phyloP scores from a whole-genome alignment of 2,329 filamentous ascomycete species.

The Claviceps digitariae region DNA sequence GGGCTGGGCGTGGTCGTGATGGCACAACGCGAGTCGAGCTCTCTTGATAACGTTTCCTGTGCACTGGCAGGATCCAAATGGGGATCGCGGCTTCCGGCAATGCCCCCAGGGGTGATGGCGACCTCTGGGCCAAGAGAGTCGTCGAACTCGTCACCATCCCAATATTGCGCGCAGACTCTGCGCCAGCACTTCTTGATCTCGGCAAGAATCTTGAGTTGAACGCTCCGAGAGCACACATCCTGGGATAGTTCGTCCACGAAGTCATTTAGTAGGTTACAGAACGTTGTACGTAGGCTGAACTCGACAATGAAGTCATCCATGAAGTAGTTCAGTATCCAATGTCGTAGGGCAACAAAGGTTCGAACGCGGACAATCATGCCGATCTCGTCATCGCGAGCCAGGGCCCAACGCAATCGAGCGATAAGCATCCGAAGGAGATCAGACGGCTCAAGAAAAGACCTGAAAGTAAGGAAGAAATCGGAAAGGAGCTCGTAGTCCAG shows the following conservation, averaged over 20 bases:
- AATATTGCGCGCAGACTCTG: slow-evolving; percentile 76
- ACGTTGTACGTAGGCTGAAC: slow-evolving; percentile 57
- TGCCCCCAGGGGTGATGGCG: slow-evolving; percentile 64
- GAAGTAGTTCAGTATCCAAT: slow-evolving; percentile 98
- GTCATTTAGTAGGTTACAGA: slow-evolving; percentile 69
- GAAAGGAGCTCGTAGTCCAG: slow-evolving; percentile 94
- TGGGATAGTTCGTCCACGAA: slow-evolving; percentile 42
- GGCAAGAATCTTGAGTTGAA: slow-evolving; percentile 69
- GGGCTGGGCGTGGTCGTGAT: slow-evolving; percentile 16
- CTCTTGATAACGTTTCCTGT: slow-evolving; percentile 33
- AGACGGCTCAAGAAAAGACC: slow-evolving; percentile 64
- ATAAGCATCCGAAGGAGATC: slow-evolving; percentile 76
- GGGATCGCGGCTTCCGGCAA: slow-evolving; percentile 46
- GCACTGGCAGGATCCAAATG: slow-evolving; percentile 36
- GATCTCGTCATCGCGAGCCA: slow-evolving; percentile 64
- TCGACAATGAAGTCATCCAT: slow-evolving; percentile 81
- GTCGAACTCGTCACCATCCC: slow-evolving; percentile 62
- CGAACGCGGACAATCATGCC: slow-evolving; percentile 91
- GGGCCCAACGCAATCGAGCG: slow-evolving; percentile 74
- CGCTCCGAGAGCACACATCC: slow-evolving; percentile 31
- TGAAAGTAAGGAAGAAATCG: slow-evolving; percentile 94
- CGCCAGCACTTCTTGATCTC: slow-evolving; percentile 98
- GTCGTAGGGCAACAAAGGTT: slow-evolving; percentile 85
- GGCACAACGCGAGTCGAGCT: slow-evolving; percentile 31
- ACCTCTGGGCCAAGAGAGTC: slow-evolving; percentile 47